A percentile compares a stretch with the other conserved stretches of the same genome.
phyloP scores from a whole-genome alignment of 768 basidiomycete genomes.

The Plicaturopsis crispa region DNA sequence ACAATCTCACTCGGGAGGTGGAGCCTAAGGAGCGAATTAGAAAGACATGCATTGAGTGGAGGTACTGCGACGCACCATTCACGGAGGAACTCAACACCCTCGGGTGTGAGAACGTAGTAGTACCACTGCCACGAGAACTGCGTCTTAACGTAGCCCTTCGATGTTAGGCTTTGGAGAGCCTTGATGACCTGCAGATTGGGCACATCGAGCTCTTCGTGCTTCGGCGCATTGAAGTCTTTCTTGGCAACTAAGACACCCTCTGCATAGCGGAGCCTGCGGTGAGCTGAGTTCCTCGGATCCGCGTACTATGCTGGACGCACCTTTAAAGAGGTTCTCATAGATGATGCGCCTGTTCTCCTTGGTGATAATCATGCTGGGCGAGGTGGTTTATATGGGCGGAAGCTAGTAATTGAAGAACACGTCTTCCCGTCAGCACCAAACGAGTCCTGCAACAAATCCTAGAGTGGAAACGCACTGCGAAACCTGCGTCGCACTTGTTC shows the following conservation, averaged over 20 bases:
- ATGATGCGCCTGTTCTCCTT: slow-evolving; percentile 88
- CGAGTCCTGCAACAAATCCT: background rate
- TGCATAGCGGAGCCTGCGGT: slow-evolving; percentile 29
- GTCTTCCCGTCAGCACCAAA: background rate
- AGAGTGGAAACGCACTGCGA: background rate
- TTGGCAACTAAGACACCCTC: slow-evolving; percentile 99
- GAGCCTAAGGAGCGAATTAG: slow-evolving; percentile 30
- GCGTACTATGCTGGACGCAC: slow-evolving; percentile 35
- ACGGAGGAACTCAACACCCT: slow-evolving; percentile 95
- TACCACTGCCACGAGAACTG: slow-evolving; percentile 99
- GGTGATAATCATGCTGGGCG: background rate
- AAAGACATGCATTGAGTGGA: background rate
- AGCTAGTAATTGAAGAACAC: background rate
- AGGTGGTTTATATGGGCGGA: background rate
- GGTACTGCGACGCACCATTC: slow-evolving; percentile 50
- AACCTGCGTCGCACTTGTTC: background rate
- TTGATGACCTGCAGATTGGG: slow-evolving; percentile 68
- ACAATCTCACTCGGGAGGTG: slow-evolving; percentile 96
- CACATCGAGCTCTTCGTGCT: slow-evolving; percentile 85
- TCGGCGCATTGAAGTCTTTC: slow-evolving; percentile 97
- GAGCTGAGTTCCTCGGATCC: background rate
- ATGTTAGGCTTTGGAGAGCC: slow-evolving; percentile 62
- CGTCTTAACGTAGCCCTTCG: slow-evolving; percentile 89
- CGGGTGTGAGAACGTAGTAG: slow-evolving; percentile 95
- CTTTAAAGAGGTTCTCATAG: slow-evolving; percentile 99